Evolutionary conservation across 106 monocot genomes (phyloP), one percentile per base, ranked within the genome.

Genomic region (Gastrodia elata): DNA sequence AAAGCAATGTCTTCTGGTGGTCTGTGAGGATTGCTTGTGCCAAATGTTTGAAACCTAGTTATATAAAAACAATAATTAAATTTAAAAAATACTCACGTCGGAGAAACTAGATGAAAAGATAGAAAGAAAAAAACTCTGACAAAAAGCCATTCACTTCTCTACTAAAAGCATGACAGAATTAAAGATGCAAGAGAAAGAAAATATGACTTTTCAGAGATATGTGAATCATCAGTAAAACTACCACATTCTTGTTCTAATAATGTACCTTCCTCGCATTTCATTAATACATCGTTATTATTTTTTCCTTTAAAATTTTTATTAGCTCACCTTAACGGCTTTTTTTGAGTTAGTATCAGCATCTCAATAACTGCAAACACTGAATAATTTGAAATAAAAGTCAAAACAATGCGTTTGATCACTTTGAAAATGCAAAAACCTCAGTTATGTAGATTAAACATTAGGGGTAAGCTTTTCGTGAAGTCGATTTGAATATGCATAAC

Each of bases 1-100:
- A 79, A 96, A 58, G 96, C 92, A 84, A 96, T 84, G 82, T 96
- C 96, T 88, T 96, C 96, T 67, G 96, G 86, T 68, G 96, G 92
- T 27, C 96, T 84, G 52, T 96, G 96, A 74, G 92, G 92, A 87
- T 89, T 96, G 48, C 76, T 77, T 15, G 77, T 76, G 35, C 96
- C 96, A 86, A 96, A 96, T 26, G 92, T 96, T 70, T 90, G 83
- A 75, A 92, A 92, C 96, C 96, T 96, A 71, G 22, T 38, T 20
- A n/a, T n/a, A n/a, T n/a, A n/a, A n/a, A 6, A 57, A 57, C 56
- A 24, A 57, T n/a, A n/a, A n/a, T n/a, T n/a, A n/a, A n/a, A 44
- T 44, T 44, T 2, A 52, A 8, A n/a, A 52, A 49, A 52, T n/a
- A 52, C 20, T 24, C 52, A 52, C n/a, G 22, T 52, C 5, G 52